These are phyloP conservation scores for Calamus simplicifolius DNA, from an alignment of 176 grass and related monocot genomes.

Conservation along the genomic window DNA sequence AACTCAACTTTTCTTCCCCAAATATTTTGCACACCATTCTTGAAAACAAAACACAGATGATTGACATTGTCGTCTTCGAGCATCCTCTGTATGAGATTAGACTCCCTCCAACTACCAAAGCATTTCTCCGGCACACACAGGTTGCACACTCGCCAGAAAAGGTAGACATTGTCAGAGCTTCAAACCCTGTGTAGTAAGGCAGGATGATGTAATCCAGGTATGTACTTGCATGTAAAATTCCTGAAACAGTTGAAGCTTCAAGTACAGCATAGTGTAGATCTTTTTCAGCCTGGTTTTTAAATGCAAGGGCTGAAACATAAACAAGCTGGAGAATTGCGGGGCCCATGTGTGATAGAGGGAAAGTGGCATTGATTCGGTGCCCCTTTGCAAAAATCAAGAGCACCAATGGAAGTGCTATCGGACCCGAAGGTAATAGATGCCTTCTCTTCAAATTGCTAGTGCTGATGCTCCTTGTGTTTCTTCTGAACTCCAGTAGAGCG, in stretches of 20 bases:
- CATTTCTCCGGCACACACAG: slow-evolving; percentile 81
- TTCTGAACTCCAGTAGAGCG: slow-evolving; percentile 47
- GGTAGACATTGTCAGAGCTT: slow-evolving; percentile 56
- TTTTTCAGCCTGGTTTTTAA: slow-evolving; percentile 72
- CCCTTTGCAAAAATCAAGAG: slow-evolving; percentile 82
- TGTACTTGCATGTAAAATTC: slow-evolving; percentile 81
- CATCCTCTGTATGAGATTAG: slow-evolving; percentile 50
- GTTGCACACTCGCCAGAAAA: slow-evolving; percentile 80
- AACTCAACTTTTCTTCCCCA: slow-evolving; percentile 59
- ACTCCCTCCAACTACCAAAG: slow-evolving; percentile 55
- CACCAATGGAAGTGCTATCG: slow-evolving; percentile 60
- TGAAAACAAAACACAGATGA: slow-evolving; percentile 75
- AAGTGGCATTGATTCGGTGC: slow-evolving; percentile 60
- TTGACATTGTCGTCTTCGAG: slow-evolving; percentile 71
- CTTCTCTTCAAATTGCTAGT: slow-evolving; percentile 42
- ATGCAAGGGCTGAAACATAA: slow-evolving; percentile 82
- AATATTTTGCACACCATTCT: slow-evolving; percentile 90
- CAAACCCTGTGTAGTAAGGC: slow-evolving; percentile 93
- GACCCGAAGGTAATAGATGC: slow-evolving; percentile 80
- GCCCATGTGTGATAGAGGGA: slow-evolving; percentile 69
- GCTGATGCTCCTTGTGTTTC: slow-evolving; percentile 1
- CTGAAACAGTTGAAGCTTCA: slow-evolving; percentile 87
- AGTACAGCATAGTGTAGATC: slow-evolving; percentile 83
- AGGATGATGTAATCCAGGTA: slow-evolving; percentile 80
- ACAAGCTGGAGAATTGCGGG: slow-evolving; percentile 82